A percentile compares a stretch with the other conserved stretches of the same genome.
Conservation (phyloP, 208 protist genomes). For the Leptomonas pyrrhocoris region DNA sequence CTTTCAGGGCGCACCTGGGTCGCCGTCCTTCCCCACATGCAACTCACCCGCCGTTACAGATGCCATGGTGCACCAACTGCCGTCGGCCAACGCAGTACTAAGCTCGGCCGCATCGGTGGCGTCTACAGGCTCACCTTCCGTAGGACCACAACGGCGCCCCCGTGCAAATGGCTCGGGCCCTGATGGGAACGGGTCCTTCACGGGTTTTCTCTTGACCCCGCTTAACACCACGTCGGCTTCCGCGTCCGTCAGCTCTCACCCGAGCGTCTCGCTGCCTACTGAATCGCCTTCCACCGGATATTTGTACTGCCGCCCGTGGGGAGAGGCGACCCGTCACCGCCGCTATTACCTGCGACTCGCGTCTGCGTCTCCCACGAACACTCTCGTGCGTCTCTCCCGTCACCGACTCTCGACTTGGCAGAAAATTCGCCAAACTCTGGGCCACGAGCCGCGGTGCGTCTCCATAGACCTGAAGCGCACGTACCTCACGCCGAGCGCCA, state of each 20-base stretch:
- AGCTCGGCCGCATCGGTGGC: not conserved
- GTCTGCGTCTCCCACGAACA: not conserved
- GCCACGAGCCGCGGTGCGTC: constrained; percentile 16
- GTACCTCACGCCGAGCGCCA: constrained; percentile 23
- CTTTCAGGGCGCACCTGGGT: not conserved
- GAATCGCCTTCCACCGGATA: constrained; percentile 17
- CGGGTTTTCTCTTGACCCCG: not conserved
- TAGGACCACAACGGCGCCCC: not conserved
- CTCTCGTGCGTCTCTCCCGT: constrained; percentile 25
- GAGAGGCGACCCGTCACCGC: constrained; percentile 11
- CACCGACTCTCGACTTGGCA: constrained; percentile 27
- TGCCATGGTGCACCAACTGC: not conserved
- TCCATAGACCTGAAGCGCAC: constrained; percentile 18
- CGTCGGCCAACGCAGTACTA: not conserved
- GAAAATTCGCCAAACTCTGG: constrained; percentile 19
- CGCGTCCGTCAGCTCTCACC: not conserved
- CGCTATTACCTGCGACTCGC: constrained; percentile 27
- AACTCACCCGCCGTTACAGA: not conserved
- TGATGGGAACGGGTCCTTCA: not conserved
- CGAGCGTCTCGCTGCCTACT: not conserved
- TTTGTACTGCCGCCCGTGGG: constrained; percentile 35
- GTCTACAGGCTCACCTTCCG: not conserved
- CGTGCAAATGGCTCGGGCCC: not conserved
- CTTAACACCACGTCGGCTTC: not conserved
- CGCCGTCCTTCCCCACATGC: not conserved